Conservation (phyloP, 2,329 filamentous ascomycete genomes). For the Ciborinia camelliae region DNA sequence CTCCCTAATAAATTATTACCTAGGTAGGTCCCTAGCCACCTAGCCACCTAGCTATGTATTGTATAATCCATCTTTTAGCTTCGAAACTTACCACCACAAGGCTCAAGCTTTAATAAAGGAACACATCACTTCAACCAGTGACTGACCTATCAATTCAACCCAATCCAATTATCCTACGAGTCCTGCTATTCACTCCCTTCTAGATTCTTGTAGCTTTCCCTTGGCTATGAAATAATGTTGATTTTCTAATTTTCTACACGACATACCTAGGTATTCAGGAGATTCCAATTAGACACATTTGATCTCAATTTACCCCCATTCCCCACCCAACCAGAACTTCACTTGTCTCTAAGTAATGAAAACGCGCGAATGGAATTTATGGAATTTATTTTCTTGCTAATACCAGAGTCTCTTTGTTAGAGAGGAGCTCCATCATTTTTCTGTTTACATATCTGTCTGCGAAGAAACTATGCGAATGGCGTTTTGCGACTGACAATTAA, state of each 20-base stretch:
- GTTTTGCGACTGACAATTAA: constrained; percentile 14
- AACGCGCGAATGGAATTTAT: constrained; percentile 15
- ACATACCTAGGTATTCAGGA: constrained; percentile 1
- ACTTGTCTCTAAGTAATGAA: constrained; percentile 18
- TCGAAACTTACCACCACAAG: too few species aligned
- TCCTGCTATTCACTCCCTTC: too few species aligned
- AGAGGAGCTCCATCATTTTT: not conserved
- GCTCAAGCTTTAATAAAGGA: too few species aligned
- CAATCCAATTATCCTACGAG: too few species aligned
- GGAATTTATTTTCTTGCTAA: constrained; percentile 14
- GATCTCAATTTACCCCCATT: constrained; percentile 15
- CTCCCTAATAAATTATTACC: constrained; percentile 5
- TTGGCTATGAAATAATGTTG: constrained; percentile 2
- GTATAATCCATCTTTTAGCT: too few species aligned
- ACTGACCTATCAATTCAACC: too few species aligned
- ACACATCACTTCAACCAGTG: too few species aligned
- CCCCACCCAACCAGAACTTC: constrained; percentile 8
- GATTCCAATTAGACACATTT: constrained; percentile 17
- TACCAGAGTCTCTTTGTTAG: constrained; percentile 14
- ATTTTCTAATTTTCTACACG: not conserved
- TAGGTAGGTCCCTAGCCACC: too few species aligned
- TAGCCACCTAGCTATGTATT: too few species aligned
- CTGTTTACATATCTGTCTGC: not conserved
- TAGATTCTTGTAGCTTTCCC: not conserved
- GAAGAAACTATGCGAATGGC: constrained; percentile 13